phyloP scores from a whole-genome alignment of 73 alveolate species.

The Blepharisma japonicum region DNA sequence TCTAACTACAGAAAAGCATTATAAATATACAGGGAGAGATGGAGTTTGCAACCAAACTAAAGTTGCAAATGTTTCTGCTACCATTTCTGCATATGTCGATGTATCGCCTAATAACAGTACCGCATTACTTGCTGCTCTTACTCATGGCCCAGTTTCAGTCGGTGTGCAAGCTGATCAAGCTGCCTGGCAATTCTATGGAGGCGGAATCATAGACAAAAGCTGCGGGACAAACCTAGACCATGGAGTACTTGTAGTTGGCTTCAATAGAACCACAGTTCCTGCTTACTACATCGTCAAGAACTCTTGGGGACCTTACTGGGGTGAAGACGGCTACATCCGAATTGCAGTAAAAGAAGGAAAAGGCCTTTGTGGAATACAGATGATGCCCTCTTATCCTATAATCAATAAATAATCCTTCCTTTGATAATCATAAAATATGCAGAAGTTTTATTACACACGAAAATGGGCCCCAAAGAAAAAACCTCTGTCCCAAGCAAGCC shows the following conservation, averaged over 20 bases:
- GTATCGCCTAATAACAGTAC: constrained; percentile 28
- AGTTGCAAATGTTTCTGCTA: constrained; percentile 26
- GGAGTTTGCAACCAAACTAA: constrained; percentile 34
- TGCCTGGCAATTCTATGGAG: constrained; percentile 39
- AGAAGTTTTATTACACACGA: too few relatives aligned
- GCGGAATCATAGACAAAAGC: constrained; percentile 19
- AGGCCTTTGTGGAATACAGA: constrained; percentile 34
- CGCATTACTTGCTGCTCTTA: constrained; percentile 35
- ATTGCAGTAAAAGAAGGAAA: constrained; percentile 36
- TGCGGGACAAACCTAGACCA: constrained; percentile 63
- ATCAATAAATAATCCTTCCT: neutral
- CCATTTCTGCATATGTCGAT: constrained; percentile 23
- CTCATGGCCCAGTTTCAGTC: constrained; percentile 56
- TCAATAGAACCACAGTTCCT: constrained; percentile 37
- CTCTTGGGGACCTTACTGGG: constrained; percentile 89
- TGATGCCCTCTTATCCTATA: constrained; percentile 32
- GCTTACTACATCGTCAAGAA: constrained; percentile 63
- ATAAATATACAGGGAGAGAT: constrained; percentile 32
- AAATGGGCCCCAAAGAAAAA: too few relatives aligned
- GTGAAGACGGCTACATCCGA: constrained; percentile 66
- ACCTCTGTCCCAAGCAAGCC: too few relatives aligned
- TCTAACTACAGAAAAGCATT: constrained; percentile 18
- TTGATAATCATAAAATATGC: too few relatives aligned
- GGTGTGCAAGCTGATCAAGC: constrained; percentile 61
- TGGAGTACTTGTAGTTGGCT: constrained; percentile 81